phyloP scores from a whole-genome alignment of 1,284 basidiomycete genomes.

The Fomitopsis betulina region DNA sequence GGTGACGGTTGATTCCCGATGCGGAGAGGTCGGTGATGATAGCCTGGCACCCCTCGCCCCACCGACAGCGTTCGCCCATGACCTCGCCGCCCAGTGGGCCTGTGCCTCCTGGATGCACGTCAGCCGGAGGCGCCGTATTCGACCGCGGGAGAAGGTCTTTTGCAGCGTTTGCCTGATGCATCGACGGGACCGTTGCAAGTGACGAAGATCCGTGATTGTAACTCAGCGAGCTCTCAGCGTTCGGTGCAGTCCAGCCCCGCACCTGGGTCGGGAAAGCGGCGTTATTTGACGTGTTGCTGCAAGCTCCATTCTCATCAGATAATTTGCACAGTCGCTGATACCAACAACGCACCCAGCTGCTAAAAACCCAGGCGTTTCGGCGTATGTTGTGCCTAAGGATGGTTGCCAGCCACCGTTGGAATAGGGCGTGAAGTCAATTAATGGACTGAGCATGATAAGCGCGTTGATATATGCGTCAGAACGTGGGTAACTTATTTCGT shows the following conservation, averaged over 20 bases:
- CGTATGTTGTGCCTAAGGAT: neutral
- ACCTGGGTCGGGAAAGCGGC: neutral
- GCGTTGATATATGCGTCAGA: neutral
- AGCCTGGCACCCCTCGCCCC: neutral
- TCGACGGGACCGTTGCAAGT: neutral
- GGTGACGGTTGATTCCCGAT: slow-evolving; percentile 2
- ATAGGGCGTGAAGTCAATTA: neutral
- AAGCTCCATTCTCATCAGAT: neutral
- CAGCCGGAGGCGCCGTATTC: neutral
- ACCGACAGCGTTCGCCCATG: neutral
- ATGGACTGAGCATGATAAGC: neutral
- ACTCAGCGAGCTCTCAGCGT: neutral
- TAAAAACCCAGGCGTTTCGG: neutral
- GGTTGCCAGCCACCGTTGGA: neutral
- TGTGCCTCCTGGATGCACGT: neutral
- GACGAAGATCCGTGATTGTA: neutral
- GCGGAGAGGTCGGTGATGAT: neutral
- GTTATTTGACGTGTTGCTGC: neutral
- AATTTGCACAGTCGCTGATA: neutral
- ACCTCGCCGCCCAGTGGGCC: neutral
- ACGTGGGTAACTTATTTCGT: neutral
- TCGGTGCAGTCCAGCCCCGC: neutral
- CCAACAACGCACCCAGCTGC: neutral
- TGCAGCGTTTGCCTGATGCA: neutral
- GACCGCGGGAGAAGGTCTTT: neutral